A percentile compares a stretch with the other conserved stretches of the same genome.
phyloP scores from a whole-genome alignment of 768 basidiomycete species.

The Leccinum disarticulatum region DNA sequence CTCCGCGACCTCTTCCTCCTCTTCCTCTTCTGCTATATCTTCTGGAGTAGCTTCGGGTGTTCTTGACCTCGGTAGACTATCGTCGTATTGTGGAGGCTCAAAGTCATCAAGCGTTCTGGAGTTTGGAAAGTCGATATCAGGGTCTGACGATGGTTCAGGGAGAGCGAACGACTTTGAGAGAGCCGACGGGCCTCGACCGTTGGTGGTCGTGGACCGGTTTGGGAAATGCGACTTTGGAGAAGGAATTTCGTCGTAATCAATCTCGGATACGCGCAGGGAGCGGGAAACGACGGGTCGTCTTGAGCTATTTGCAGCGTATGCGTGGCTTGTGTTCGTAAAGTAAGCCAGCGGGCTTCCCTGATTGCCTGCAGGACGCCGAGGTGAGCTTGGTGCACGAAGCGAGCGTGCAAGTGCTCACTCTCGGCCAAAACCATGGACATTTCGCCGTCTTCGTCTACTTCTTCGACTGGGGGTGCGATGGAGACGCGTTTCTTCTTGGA shows the following conservation, averaged over 20 bases:
- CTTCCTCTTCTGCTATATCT: slow-evolving; percentile 32
- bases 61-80: slow-evolving; percentile 38
- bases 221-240: slow-evolving; percentile 47
- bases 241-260: slow-evolving; percentile 63
- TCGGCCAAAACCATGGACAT: slow-evolving; percentile 78
- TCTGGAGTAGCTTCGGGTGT: slow-evolving; percentile 52
- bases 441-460: slow-evolving; percentile 59
- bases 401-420: slow-evolving; percentile 44
- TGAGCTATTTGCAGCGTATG: slow-evolving; percentile 38
- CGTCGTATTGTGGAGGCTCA: slow-evolving; percentile 21
- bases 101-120: slow-evolving; percentile 29
- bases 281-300: slow-evolving; percentile 43
- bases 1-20: slow-evolving; percentile 27
- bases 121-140: slow-evolving; percentile 25
- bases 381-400: slow-evolving; percentile 5
- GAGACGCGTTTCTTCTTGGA: slow-evolving; percentile 50
- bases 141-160: slow-evolving; percentile 22
- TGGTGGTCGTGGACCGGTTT: slow-evolving; percentile 32
- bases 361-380: slow-evolving; percentile 21
- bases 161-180: slow-evolving; percentile 31
- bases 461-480: slow-evolving; percentile 33
- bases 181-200: slow-evolving; percentile 36
- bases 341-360: slow-evolving; percentile 35
- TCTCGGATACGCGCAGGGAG: slow-evolving; percentile 50
- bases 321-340: slow-evolving; percentile 35